A percentile compares a stretch with the other conserved stretches of the same genome.
Conservation (phyloP, 2,329 filamentous ascomycete species). For the Colletotrichum musicola region DNA sequence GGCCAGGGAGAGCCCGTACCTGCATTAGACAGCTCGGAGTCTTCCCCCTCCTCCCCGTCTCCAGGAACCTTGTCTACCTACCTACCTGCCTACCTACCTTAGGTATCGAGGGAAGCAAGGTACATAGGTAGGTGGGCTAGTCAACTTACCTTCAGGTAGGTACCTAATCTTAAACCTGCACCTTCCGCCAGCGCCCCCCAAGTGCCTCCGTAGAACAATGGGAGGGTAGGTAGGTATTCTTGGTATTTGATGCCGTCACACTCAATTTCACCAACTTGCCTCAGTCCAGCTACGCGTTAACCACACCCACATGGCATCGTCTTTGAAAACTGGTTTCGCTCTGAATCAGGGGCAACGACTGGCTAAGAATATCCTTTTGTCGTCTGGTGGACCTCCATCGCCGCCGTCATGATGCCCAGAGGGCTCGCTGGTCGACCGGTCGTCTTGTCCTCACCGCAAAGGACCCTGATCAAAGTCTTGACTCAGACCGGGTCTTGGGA, state of each 20-base stretch:
- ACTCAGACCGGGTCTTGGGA: conserved; percentile 6
- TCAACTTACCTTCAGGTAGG: too few relatives aligned
- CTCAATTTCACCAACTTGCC: conserved; percentile 3
- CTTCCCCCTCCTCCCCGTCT: too few relatives aligned
- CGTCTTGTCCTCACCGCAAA: conserved; percentile 20
- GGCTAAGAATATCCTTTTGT: conserved; percentile 19
- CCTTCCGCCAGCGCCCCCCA: background rate
- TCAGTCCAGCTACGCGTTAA: background rate
- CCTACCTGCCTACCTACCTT: too few relatives aligned
- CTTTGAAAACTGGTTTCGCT: background rate
- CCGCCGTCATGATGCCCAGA: conserved; percentile 4
- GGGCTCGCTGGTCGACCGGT: background rate
- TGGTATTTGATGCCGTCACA: conserved; percentile 2
- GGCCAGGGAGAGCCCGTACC: conserved; percentile 21
- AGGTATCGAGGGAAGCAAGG: too few relatives aligned
- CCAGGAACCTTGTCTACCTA: too few relatives aligned
- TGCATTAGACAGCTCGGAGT: conserved; percentile 23
- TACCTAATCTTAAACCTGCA: background rate
- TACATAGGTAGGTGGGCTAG: too few relatives aligned
- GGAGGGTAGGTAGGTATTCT: background rate
- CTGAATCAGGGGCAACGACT: conserved; percentile 20
- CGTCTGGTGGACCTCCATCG: background rate
- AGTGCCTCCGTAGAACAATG: background rate
- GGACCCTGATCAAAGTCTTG: background rate
- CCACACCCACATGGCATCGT: conserved; percentile 1